These are phyloP conservation scores for Sclerotinia spermophila DNA, from an alignment of 2,329 filamentous ascomycete species.

Conservation along the genomic window DNA sequence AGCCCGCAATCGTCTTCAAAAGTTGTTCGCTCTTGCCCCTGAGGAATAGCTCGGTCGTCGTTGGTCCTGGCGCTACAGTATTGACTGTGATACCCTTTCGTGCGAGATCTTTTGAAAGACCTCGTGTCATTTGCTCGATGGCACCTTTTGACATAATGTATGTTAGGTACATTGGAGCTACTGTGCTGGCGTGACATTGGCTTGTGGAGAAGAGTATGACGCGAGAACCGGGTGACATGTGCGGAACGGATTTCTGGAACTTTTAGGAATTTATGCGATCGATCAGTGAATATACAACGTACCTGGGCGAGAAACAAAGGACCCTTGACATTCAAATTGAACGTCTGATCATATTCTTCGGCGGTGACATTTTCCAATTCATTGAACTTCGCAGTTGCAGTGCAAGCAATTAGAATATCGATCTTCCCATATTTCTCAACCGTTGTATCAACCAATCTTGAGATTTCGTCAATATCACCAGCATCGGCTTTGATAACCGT, in stretches of 20 bases:
- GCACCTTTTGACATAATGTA: conserved; percentile 52
- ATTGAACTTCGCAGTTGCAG: conserved; percentile 50
- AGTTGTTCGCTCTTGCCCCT: conserved; percentile 41
- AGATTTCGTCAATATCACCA: conserved; percentile 44
- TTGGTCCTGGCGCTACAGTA: conserved; percentile 50
- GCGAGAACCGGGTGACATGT: conserved; percentile 48
- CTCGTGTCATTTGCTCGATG: conserved; percentile 50
- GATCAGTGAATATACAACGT: conserved; percentile 8
- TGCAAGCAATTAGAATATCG: conserved; percentile 57
- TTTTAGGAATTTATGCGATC: not conserved
- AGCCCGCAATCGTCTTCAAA: conserved; percentile 40
- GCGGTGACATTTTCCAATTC: conserved; percentile 49
- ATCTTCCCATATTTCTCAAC: conserved; percentile 52
- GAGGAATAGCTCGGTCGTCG: conserved; percentile 49
- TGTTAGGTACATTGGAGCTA: conserved; percentile 43
- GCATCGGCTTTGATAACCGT: conserved; percentile 56
- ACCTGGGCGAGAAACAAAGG: conserved; percentile 51
- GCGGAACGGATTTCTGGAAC: conserved; percentile 46
- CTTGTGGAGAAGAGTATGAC: conserved; percentile 52
- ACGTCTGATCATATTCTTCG: conserved; percentile 48
- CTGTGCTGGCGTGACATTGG: conserved; percentile 38
- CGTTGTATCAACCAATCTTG: conserved; percentile 47
- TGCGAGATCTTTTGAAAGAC: conserved; percentile 50
- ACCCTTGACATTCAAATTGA: conserved; percentile 55
- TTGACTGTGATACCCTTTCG: conserved; percentile 49